A percentile compares a stretch with the other conserved stretches of the same genome.
These are phyloP conservation scores for Epichloe gansuensis DNA, from an alignment of 2,329 filamentous ascomycete species.

Conservation along the genomic window DNA sequence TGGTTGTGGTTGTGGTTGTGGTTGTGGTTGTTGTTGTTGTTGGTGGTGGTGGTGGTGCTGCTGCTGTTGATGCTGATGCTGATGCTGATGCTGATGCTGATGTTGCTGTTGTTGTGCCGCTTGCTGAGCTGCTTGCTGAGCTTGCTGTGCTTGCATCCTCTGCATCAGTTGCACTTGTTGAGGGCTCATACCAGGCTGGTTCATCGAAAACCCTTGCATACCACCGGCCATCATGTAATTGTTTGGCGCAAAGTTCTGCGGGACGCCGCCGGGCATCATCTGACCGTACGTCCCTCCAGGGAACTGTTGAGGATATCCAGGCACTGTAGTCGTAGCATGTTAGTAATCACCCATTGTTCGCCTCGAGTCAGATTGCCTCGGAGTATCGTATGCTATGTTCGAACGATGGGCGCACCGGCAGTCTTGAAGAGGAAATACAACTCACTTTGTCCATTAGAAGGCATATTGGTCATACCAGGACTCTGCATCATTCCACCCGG, in stretches of 20 bases:
- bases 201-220: conserved; percentile 45
- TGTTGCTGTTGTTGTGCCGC: conserved; percentile 20
- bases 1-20: conserved; percentile 12
- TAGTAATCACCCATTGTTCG: not conserved
- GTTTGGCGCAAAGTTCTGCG: conserved; percentile 36
- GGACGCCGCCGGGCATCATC: conserved; percentile 34
- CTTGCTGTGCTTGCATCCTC: conserved; percentile 25
- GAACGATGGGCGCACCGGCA: not conserved
- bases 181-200: conserved; percentile 34
- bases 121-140: conserved; percentile 12
- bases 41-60: conserved; percentile 18
- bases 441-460: conserved; percentile 48
- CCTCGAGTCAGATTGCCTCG: too few relatives aligned
- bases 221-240: conserved; percentile 38
- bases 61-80: conserved; percentile 14
- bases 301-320: conserved; percentile 46
- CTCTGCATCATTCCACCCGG: conserved; percentile 52
- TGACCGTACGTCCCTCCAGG: conserved; percentile 43
- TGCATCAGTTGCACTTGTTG: conserved; percentile 33
- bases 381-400: not conserved
- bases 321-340: conserved; percentile 26
- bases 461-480: conserved; percentile 45
- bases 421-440: conserved; percentile 8
- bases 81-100: conserved; percentile 12
- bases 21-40: conserved; percentile 18